Percentiles rank a stretch among this genome's conserved stretches.
Conservation (phyloP, 1,139 yeast species). For the Blastobotrys petasosporus region DNA sequence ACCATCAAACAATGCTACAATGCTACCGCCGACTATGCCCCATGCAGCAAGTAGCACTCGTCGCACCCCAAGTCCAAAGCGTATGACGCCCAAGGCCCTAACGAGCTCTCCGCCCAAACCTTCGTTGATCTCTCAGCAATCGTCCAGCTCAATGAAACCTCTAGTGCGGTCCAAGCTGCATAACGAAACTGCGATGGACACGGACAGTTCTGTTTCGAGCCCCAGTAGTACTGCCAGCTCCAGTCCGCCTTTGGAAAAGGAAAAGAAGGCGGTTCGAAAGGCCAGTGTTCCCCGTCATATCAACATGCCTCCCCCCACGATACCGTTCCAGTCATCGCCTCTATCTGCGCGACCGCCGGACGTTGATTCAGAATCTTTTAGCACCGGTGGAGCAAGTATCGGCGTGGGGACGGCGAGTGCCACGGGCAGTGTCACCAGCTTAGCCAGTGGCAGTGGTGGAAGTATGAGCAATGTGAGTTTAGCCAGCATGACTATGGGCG, state of each 20-base stretch:
- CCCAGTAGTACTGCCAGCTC: too few relatives aligned
- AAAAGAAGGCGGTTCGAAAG: not conserved
- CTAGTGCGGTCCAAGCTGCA: conserved; percentile 6
- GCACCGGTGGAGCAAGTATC: not conserved
- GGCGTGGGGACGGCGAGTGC: not conserved
- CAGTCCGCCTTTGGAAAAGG: too few relatives aligned
- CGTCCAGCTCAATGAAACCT: conserved; percentile 8
- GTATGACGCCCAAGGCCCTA: conserved; percentile 13
- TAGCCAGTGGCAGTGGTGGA: conserved; percentile 1
- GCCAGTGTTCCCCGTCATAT: conserved; percentile 15
- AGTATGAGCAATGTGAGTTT: not conserved
- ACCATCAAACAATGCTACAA: not conserved
- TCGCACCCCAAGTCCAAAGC: conserved; percentile 18
- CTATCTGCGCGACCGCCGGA: not conserved
- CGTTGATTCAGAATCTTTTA: too few relatives aligned
- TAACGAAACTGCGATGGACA: not conserved
- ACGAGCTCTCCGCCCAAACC: conserved; percentile 9
- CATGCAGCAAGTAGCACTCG: conserved; percentile 10
- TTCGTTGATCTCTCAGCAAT: not conserved
- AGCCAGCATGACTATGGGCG: conserved; percentile 1
- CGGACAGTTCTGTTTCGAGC: too few relatives aligned
- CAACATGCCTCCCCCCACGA: conserved; percentile 28
- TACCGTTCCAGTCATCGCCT: conserved; percentile 11
- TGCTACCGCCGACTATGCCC: conserved; percentile 13
- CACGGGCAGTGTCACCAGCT: not conserved